Evolutionary conservation across 2,329 filamentous ascomycete genomes (phyloP).

Genomic region (Hypoxylon rubiginosum): DNA sequence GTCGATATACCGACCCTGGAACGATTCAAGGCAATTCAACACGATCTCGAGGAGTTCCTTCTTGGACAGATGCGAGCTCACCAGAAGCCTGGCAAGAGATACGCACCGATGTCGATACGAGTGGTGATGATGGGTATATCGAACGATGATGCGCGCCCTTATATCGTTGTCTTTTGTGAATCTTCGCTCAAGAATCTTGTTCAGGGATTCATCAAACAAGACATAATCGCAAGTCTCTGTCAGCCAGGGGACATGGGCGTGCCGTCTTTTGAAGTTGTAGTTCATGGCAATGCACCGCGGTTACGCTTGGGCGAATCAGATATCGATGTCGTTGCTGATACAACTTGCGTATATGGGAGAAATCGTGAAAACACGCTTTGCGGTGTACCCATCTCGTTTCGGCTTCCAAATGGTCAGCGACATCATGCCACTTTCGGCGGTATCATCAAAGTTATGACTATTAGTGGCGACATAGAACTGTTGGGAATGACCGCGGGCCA

Average conservation of each 20-base stretch:
- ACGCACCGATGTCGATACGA: constrained; percentile 11
- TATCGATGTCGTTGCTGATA: neutral
- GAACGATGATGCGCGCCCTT: neutral
- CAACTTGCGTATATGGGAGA: neutral
- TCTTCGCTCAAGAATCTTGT: neutral
- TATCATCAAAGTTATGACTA: neutral
- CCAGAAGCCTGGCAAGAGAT: neutral
- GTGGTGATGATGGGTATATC: constrained; percentile 17
- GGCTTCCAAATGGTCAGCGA: neutral
- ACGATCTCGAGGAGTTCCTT: neutral
- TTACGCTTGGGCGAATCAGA: neutral
- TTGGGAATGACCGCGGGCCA: constrained; percentile 2
- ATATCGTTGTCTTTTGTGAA: constrained; percentile 3
- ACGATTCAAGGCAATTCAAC: constrained; percentile 5
- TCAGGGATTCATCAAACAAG: neutral
- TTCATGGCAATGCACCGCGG: neutral
- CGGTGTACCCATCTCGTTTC: constrained; percentile 5
- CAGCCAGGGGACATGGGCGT: neutral
- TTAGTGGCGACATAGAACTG: neutral
- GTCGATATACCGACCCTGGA: neutral
- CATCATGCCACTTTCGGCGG: constrained; percentile 4
- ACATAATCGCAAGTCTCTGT: neutral
- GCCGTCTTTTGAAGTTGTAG: neutral
- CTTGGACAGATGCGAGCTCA: neutral
- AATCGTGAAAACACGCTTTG: neutral